These are phyloP conservation scores for Nasturtium officinale DNA, from an alignment of 345 rosid genomes.

Conservation along the genomic window DNA sequence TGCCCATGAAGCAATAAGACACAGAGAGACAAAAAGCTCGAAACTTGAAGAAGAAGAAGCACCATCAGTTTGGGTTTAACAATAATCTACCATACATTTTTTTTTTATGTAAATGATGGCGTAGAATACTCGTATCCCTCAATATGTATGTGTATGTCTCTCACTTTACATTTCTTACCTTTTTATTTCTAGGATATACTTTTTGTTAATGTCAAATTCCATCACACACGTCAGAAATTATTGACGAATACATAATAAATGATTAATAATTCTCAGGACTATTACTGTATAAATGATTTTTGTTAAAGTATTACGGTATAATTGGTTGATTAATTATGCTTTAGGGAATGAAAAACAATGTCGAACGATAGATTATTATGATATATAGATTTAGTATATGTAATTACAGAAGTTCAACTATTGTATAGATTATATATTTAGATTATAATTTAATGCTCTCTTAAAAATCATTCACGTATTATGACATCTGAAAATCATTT, in stretches of 20 bases:
- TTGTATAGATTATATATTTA: no score
- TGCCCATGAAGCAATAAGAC: constrained; percentile 1
- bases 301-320: no score
- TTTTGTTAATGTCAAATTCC: constrained; percentile 9
- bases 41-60: constrained; percentile 24
- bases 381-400: no score
- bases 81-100: no score
- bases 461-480: constrained; percentile 12
- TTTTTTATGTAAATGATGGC: no score
- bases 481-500: no score
- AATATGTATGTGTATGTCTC: background rate
- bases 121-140: no score
- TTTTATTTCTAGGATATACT: background rate
- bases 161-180: constrained; percentile 23
- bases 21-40: background rate
- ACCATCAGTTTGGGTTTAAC: no score
- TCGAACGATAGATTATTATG: background rate
- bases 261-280: background rate
- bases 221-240: constrained; percentile 35
- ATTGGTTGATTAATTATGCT: background rate
- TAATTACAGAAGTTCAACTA: background rate
- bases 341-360: background rate
- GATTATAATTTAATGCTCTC: background rate
- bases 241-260: constrained; percentile 2
- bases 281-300: background rate